Evolutionary conservation across 306 rosid genomes (phyloP).

Genomic region (Vigna unguiculata): DNA sequence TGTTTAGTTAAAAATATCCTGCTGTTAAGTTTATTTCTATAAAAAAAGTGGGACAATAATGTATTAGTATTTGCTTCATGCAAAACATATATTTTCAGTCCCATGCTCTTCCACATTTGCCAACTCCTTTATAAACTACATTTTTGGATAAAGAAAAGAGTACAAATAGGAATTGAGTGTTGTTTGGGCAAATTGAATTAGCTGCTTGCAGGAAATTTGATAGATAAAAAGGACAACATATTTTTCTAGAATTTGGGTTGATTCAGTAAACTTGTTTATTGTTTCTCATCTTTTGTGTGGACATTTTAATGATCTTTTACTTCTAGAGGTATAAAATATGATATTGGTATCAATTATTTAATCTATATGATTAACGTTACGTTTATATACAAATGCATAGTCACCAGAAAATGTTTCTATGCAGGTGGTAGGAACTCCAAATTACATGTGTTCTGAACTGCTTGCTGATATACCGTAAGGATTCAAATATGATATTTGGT

Average conservation of each 20-base stretch:
- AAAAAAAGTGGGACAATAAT: neutral
- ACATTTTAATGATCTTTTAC: neutral
- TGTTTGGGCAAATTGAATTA: conserved; percentile 12
- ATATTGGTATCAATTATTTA: neutral
- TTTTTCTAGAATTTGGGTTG: no score
- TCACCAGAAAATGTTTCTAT: conserved; percentile 32
- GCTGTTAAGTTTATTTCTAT: conserved; percentile 1
- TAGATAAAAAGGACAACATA: no score
- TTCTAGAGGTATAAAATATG: conserved; percentile 23
- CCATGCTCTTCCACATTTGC: neutral
- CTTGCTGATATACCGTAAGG: conserved; percentile 99
- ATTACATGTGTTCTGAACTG: conserved; percentile 99
- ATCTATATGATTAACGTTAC: conserved; percentile 1
- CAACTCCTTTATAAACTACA: neutral
- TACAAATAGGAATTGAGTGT: conserved; percentile 6
- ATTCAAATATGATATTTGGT: conserved; percentile 99
- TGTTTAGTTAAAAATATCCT: conserved; percentile 4
- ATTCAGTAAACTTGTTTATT: no score
- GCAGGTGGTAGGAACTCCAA: conserved; percentile 99
- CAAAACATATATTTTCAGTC: neutral
- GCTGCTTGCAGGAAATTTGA: no score
- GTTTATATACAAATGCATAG: conserved; percentile 18
- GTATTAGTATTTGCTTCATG: neutral
- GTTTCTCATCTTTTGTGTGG: no score
- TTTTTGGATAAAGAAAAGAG: neutral